Base-by-base conservation (phyloP, 768 basidiomycete genomes). In the Cyathus striatus region DNA sequence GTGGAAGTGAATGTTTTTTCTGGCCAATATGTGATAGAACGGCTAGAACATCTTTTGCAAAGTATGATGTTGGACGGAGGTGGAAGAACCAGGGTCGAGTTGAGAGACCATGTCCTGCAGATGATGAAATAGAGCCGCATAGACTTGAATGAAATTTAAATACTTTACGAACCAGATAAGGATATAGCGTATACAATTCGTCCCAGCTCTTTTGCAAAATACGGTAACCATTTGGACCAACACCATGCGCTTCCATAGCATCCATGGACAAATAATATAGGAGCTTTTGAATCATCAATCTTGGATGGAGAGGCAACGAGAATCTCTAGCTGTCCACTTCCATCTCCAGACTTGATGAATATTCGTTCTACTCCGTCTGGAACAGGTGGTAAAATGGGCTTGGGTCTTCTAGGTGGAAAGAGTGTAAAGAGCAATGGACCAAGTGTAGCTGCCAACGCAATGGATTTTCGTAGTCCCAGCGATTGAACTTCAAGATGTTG, bases 221-320 rank as follows among this genome's bases (percentile, higher is more conserved):
- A 48, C 13, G 38, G 16, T 5, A 51, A 22, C 35, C 37, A 51
- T 9, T 44, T 40, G 25, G 45, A 46, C 50, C 50, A 51, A 34
- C 47, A 44, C 12, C 38, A 40, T 3, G 50, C 44, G 3, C 40
- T 38, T 18, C 50, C 50, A 26, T 48, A 51, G 16, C 50, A 46
- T 6, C 50, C 50, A 32, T 51, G 50, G 22, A 48, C 41, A 23
- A 51, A 46, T 5, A 51, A 23, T 12, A 51, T 24, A 22, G 42
- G 42, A 18, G 42, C 30, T n/a, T n/a, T n/a, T n/a, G n/a, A n/a
- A n/a, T n/a, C n/a, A 9, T 32, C 21, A 12, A 16, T 16, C n/a
- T n/a, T n/a, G 5, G 6, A 20, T 12, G 46, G 40, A 26, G 42
- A 45, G 14, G 50, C 38, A 26, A 51, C 32, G 14, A 51, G 21